A percentile compares a stretch with the other conserved stretches of the same genome.
Evolutionary conservation across 495 filamentous ascomycete genomes (phyloP).

Genomic region (Tuber borchii): DNA sequence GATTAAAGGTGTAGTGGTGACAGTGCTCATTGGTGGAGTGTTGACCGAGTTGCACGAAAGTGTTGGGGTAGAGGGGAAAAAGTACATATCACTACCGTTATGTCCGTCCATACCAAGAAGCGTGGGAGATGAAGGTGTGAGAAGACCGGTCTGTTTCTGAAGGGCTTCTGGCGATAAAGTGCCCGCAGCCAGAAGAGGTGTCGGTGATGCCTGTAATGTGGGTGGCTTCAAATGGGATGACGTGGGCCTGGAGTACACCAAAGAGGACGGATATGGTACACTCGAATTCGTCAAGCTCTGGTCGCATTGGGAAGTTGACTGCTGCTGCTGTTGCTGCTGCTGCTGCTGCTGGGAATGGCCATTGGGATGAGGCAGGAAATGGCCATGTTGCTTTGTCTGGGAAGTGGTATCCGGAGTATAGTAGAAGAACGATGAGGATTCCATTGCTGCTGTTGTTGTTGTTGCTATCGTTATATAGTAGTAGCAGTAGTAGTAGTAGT

Average conservation of each 20-base stretch:
- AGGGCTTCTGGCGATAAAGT: conserved; percentile 65
- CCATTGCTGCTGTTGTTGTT: conserved; percentile 49
- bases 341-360: conserved; percentile 45
- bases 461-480: conserved; percentile 23
- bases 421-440: conserved; percentile 81
- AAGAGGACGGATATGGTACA: conserved; percentile 53
- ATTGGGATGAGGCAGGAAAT: conserved; percentile 71
- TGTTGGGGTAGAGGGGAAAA: conserved; percentile 81
- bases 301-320: conserved; percentile 50
- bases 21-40: conserved; percentile 73
- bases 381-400: conserved; percentile 71
- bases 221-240: conserved; percentile 53
- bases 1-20: conserved; percentile 74
- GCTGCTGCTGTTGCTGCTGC: conserved; percentile 34
- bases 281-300: conserved; percentile 41
- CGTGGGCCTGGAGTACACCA: conserved; percentile 70
- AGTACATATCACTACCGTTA: conserved; percentile 56
- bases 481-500: background rate
- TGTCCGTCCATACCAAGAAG: conserved; percentile 73
- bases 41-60: conserved; percentile 79
- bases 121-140: conserved; percentile 62
- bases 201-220: conserved; percentile 57
- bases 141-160: conserved; percentile 67
- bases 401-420: conserved; percentile 72
- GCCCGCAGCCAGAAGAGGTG: conserved; percentile 49